Base-by-base conservation (phyloP, 345 rosid species). In the Hevea brasiliensis region DNA sequence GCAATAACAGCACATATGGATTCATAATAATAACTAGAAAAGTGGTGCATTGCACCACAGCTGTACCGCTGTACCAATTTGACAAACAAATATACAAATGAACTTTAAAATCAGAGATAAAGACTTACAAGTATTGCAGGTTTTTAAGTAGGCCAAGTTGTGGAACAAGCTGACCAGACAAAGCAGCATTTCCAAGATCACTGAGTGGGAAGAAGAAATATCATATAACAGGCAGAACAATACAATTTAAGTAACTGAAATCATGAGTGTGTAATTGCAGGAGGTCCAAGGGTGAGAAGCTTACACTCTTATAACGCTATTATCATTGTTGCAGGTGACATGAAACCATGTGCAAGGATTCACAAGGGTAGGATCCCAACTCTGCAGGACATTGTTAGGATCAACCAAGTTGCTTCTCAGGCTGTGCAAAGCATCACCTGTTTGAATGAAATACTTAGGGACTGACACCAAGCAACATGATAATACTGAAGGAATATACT, bases 281-380 rank as follows among this genome's bases (percentile, higher is more conserved):
- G 57, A 60, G 70, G 23, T 35, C 70, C 55, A 26, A 67, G 59
- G 70, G 42, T 27, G n/a, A 68, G 56, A 64, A 74, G 51, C 80
- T 80, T 87, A 94, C 98, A 94, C 97, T 85, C 98, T 82, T 62
- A 90, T 90, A 54, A 94, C 97, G 77, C 98, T 94, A 74, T 92
- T 90, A 69, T 94, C 98, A 74, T 89, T 90, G 88, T 94, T 89
- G 74, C 98, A 94, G 18, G 97, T 92, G 62, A 94, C 95, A 64
- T 94, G 98, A 79, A 92, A 92, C 98, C 98, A 94, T 14, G 98
- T 92, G 80, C 98, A 92, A 58, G 98, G 98, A 72, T 92, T 90
- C 74, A 92, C 98, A 73, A 94, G 98, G 27, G 97, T 92, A 62
- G 97, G 93, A 81, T 94, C 98, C 98, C 98, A 94, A 81, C 98